Evolutionary conservation across 2,329 filamentous ascomycete species (phyloP), one percentile per base, ranked within the genome.

Genomic region (Nemania abortiva): DNA sequence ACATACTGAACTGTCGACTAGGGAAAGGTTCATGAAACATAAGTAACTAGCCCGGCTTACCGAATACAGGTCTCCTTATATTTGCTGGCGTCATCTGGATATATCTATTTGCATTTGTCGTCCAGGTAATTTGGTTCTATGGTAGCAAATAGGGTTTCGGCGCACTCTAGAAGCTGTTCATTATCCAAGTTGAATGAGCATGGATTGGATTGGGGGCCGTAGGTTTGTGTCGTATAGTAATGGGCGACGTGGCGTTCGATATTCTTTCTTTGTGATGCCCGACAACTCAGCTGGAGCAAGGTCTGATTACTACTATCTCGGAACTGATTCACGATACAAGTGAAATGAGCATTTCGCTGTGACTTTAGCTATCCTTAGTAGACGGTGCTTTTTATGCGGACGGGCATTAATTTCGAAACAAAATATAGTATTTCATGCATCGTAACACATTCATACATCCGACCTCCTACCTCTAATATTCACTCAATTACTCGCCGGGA

Each of bases 11-110:
- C 27, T 7, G 22, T 15, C 55, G 50, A 60, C 37, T 45, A 22
- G 54, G 42, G 45, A 22, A 64, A n/a, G 15, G 50, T 18, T 27
- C 24, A 47, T 65, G 50, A 53, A 50, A 54, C 55, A 52, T 11
- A 47, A 5, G 42, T 20, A n/a, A n/a, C n/a, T n/a, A 27, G 29
- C n/a, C 6, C 22, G 27, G 50, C n/a, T 52, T 34, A 29, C 37
- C 15, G 20, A n/a, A 6, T 39, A 22, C 15, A 24, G 27, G 18
- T 22, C 10, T 22, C 9, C 34, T 11, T 29, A 20, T 37, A 27
- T 53, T 39, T 67, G 65, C 59, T 59, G 59, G 65, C 65, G 59
- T 64, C 54, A 67, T 24, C 27, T 18, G 20, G 9, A 13, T 63
- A 9, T 20, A 20, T n/a, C 1, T 34, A 37, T 52, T 29, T 52